These are phyloP conservation scores for Boletus reticuloceps DNA, from an alignment of 768 basidiomycete species.

Conservation along the genomic window DNA sequence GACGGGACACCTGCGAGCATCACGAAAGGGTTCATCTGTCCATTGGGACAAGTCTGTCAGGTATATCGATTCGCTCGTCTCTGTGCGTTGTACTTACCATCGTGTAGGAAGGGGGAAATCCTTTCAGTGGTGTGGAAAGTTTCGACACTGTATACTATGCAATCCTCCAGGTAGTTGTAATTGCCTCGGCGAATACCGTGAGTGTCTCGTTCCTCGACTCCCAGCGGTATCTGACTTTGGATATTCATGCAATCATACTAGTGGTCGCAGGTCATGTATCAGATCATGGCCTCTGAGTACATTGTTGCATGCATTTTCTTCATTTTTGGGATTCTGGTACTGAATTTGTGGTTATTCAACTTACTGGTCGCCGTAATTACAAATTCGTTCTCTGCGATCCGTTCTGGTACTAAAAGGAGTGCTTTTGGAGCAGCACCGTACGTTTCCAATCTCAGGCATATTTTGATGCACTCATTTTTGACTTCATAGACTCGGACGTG, in stretches of 20 bases:
- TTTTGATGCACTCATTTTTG: background rate
- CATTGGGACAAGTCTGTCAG: slow-evolving; percentile 77
- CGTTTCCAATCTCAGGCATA: background rate
- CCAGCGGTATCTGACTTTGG: background rate
- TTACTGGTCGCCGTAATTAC: slow-evolving; percentile 95
- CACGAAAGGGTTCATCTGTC: slow-evolving; percentile 87
- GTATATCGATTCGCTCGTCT: slow-evolving; percentile 36
- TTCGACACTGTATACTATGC: slow-evolving; percentile 91
- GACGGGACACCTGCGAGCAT: slow-evolving; percentile 37
- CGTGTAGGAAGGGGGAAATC: slow-evolving; percentile 62
- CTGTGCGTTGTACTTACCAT: background rate
- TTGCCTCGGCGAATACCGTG: slow-evolving; percentile 77
- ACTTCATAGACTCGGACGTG: slow-evolving; percentile 32
- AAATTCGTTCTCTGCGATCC: slow-evolving; percentile 85
- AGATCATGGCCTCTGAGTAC: slow-evolving; percentile 86
- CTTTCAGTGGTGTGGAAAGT: slow-evolving; percentile 59
- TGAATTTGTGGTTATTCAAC: slow-evolving; percentile 95
- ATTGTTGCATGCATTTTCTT: slow-evolving; percentile 84
- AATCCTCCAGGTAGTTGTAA: slow-evolving; percentile 78
- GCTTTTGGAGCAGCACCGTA: slow-evolving; percentile 77
- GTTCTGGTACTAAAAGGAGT: slow-evolving; percentile 81
- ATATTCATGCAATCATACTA: slow-evolving; percentile 23
- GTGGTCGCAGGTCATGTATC: slow-evolving; percentile 85
- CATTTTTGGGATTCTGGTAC: slow-evolving; percentile 75
- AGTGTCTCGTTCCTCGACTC: slow-evolving; percentile 25